These are phyloP conservation scores for Panaeolus cyanescens DNA, from an alignment of 768 basidiomycete species.

Conservation along the genomic window DNA sequence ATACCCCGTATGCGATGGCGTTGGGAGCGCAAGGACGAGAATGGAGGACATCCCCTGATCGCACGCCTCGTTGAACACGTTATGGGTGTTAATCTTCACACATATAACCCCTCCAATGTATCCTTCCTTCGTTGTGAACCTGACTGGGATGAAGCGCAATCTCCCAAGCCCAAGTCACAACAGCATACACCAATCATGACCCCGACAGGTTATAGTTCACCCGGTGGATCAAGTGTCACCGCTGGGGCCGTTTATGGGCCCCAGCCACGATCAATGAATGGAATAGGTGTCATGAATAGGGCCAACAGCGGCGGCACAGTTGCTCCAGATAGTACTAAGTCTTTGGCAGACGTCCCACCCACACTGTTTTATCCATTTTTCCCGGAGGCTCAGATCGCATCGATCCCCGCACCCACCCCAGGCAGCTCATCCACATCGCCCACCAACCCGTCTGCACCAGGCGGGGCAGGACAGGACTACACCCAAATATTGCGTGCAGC, in stretches of 20 bases:
- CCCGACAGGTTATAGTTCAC: conserved; percentile 29
- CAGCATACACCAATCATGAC: conserved; percentile 45
- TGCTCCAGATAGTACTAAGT: conserved; percentile 33
- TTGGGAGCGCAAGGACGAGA: conserved; percentile 84
- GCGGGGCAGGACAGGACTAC: conserved; percentile 38
- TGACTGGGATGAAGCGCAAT: conserved; percentile 54
- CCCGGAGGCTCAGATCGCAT: conserved; percentile 46
- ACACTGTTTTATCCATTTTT: conserved; percentile 80
- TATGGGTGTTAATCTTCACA: conserved; percentile 71
- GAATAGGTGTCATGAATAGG: conserved; percentile 25
- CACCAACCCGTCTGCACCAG: neutral
- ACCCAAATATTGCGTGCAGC: conserved; percentile 59
- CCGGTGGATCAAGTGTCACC: conserved; percentile 5
- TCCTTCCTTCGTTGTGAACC: conserved; percentile 52
- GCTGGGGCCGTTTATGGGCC: conserved; percentile 30
- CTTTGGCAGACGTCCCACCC: conserved; percentile 67
- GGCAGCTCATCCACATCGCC: neutral
- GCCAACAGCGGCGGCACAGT: conserved; percentile 29
- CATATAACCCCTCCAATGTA: conserved; percentile 47
- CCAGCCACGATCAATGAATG: conserved; percentile 37
- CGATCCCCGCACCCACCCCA: conserved; percentile 13
- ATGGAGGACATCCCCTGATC: conserved; percentile 83
- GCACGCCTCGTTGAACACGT: conserved; percentile 81
- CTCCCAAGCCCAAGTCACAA: conserved; percentile 38
- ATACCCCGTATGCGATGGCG: conserved; percentile 89